These are phyloP conservation scores for Aspergillus clavatus DNA, from an alignment of 2,329 filamentous ascomycete species.

Conservation along the genomic window DNA sequence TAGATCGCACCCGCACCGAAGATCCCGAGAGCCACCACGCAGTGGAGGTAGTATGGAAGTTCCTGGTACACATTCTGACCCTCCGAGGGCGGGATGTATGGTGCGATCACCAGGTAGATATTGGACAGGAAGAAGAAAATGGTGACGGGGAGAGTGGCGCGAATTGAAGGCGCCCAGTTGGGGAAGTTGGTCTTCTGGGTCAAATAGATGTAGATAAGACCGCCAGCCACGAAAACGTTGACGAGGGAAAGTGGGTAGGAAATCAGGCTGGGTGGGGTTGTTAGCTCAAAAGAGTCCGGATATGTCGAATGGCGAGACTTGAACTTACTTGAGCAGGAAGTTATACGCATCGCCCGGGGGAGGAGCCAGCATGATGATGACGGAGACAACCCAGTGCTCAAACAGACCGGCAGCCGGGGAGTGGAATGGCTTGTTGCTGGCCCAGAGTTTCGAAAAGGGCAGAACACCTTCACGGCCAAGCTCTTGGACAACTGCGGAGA, in stretches of 20 bases:
- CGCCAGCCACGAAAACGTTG: conserved; percentile 49
- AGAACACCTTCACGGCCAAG: conserved; percentile 65
- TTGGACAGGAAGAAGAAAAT: conserved; percentile 52
- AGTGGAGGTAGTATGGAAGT: conserved; percentile 52
- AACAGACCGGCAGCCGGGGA: conserved; percentile 56
- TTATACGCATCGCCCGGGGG: conserved; percentile 65
- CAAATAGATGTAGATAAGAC: conserved; percentile 46
- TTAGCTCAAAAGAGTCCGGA: neutral
- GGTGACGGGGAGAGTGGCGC: conserved; percentile 47
- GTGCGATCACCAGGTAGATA: conserved; percentile 49
- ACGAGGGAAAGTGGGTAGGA: conserved; percentile 43
- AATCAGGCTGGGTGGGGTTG: conserved; percentile 28
- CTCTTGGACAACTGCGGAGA: conserved; percentile 44
- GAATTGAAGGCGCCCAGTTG: conserved; percentile 48
- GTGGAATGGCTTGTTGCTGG: conserved; percentile 63
- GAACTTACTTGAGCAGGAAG: conserved; percentile 47
- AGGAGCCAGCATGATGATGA: conserved; percentile 61
- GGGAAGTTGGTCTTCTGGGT: conserved; percentile 34
- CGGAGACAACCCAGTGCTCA: conserved; percentile 61
- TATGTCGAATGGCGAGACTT: neutral
- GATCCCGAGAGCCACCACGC: conserved; percentile 49
- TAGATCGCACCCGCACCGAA: conserved; percentile 49
- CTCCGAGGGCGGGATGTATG: conserved; percentile 47
- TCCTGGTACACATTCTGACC: conserved; percentile 49
- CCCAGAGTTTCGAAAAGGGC: conserved; percentile 63